These are phyloP conservation scores for Rhodotorula paludigena DNA, from an alignment of 768 basidiomycete genomes.

Conservation along the genomic window DNA sequence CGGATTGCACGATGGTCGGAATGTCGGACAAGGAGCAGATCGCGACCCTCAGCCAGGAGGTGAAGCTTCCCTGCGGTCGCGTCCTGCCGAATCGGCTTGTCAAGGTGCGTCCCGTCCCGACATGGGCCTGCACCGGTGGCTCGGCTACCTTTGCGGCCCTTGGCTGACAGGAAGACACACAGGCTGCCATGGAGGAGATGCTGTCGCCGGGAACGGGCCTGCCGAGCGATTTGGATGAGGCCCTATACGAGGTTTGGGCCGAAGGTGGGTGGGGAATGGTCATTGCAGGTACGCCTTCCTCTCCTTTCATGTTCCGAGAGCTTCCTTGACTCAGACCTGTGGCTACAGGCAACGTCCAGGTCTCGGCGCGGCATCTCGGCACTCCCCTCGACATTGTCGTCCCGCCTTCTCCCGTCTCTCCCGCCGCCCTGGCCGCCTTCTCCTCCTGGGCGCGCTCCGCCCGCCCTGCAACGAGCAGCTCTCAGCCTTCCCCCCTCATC, in stretches of 20 bases:
- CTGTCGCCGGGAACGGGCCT: too few relatives aligned
- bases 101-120: conserved; percentile 49
- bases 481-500: conserved; percentile 50
- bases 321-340: background rate
- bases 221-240: conserved; percentile 62
- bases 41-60: background rate
- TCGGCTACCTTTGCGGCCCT: too few relatives aligned
- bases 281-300: conserved; percentile 58
- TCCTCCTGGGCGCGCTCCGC: background rate
- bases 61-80: conserved; percentile 25
- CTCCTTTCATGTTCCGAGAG: background rate
- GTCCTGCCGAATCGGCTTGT: conserved; percentile 52
- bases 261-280: conserved; percentile 78
- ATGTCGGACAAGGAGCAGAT: background rate
- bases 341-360: conserved; percentile 59
- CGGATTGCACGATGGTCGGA: background rate
- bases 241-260: conserved; percentile 71
- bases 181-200: conserved; percentile 92
- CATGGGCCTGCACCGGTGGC: too few relatives aligned
- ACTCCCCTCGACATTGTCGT: conserved; percentile 44
- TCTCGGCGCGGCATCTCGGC: conserved; percentile 58
- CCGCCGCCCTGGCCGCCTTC: conserved; percentile 22
- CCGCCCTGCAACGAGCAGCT: conserved; percentile 15
- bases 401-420: conserved; percentile 38
- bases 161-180: too few relatives aligned